Conservation (phyloP, 2,329 filamentous ascomycete genomes). For the Exophiala oligosperma region DNA sequence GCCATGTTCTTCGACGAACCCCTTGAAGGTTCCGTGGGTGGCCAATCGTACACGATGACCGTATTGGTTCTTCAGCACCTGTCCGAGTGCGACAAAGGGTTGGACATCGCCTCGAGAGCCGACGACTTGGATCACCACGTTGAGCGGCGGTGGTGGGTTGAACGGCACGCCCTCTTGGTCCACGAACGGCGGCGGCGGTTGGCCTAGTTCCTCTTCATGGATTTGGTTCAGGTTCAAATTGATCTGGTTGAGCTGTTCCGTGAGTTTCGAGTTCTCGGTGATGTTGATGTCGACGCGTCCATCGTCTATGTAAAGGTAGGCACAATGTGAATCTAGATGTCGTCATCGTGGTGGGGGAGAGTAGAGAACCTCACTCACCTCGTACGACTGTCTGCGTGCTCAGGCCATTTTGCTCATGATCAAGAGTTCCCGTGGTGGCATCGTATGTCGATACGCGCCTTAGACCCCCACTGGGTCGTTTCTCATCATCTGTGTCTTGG, state of each 20-base stretch:
- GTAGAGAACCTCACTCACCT: constrained; percentile 4
- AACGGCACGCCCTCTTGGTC: constrained; percentile 60
- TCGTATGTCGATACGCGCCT: constrained; percentile 2
- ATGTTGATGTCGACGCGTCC: constrained; percentile 78
- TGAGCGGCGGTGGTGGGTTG: constrained; percentile 62
- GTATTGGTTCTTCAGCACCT: constrained; percentile 46
- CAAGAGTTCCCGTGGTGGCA: background rate
- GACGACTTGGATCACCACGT: constrained; percentile 58
- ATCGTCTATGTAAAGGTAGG: constrained; percentile 53
- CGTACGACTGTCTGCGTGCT: constrained; percentile 8
- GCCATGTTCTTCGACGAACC: constrained; percentile 54
- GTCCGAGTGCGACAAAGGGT: constrained; percentile 59
- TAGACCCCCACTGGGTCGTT: background rate
- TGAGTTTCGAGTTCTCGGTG: constrained; percentile 65
- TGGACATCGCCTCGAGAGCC: constrained; percentile 57
- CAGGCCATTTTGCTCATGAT: constrained; percentile 7
- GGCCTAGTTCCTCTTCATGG: constrained; percentile 33
- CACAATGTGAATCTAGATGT: background rate
- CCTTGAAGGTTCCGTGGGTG: constrained; percentile 56
- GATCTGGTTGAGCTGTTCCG: constrained; percentile 56
- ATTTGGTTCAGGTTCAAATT: constrained; percentile 36
- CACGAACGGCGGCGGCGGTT: constrained; percentile 59
- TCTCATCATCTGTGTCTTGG: background rate
- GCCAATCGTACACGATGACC: constrained; percentile 59
- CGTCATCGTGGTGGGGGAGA: background rate